These are phyloP conservation scores for Curvularia eragrostidis DNA, from an alignment of 2,329 filamentous ascomycete genomes.

Conservation along the genomic window DNA sequence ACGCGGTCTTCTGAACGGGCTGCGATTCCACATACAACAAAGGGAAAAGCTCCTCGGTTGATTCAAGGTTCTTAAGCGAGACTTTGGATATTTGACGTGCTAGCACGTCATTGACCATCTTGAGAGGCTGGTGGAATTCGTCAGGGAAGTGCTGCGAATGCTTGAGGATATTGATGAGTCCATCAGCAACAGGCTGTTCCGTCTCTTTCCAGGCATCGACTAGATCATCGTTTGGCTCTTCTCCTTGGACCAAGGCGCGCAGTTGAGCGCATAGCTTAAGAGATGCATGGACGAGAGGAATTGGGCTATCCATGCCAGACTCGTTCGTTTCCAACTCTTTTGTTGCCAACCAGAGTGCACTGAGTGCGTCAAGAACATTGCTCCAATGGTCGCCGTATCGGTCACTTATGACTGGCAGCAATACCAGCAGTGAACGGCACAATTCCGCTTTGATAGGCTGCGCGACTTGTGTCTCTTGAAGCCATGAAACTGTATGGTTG, in stretches of 20 bases:
- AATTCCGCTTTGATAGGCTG: conserved; percentile 62
- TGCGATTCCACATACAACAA: conserved; percentile 77
- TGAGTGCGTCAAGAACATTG: conserved; percentile 48
- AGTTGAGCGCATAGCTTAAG: conserved; percentile 73
- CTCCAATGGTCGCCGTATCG: conserved; percentile 92
- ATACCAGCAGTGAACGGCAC: conserved; percentile 59
- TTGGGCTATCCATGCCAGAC: conserved; percentile 36
- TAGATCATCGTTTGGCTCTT: conserved; percentile 85
- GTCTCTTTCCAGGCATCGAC: conserved; percentile 73
- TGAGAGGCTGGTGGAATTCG: conserved; percentile 68
- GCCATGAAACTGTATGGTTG: conserved; percentile 76
- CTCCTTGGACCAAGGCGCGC: conserved; percentile 59
- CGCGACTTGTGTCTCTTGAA: conserved; percentile 61
- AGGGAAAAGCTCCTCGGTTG: conserved; percentile 73
- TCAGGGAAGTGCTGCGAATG: conserved; percentile 58
- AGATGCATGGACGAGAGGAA: conserved; percentile 72
- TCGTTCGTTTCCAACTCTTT: conserved; percentile 37
- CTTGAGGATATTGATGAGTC: conserved; percentile 70
- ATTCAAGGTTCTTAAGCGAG: conserved; percentile 66
- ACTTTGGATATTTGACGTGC: conserved; percentile 72
- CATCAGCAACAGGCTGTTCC: conserved; percentile 62
- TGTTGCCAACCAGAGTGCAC: conserved; percentile 44
- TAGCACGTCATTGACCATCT: conserved; percentile 77
- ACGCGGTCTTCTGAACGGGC: conserved; percentile 80
- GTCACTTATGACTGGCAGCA: conserved; percentile 77